Evolutionary conservation across 441 rosid genomes (phyloP).

Genomic region (Aleurites moluccanus): DNA sequence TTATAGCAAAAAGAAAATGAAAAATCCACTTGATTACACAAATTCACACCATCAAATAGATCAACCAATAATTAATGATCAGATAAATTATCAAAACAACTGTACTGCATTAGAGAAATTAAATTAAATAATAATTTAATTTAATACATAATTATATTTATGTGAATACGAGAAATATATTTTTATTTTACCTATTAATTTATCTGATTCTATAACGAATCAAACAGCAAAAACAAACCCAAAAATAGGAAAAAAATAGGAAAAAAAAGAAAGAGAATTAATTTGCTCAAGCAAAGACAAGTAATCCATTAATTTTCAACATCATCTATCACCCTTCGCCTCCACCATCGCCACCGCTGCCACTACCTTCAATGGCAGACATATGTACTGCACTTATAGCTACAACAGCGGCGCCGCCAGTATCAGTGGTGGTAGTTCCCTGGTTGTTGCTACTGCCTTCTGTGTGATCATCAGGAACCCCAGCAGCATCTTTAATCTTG

Average conservation of each 20-base stretch:
- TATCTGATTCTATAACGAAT: accelerated
- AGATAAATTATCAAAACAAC: too few relatives aligned
- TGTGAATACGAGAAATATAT: too few relatives aligned
- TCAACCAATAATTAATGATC: too few relatives aligned
- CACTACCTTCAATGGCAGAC: constrained; percentile 32
- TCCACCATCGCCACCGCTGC: constrained; percentile 21
- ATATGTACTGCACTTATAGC: constrained; percentile 15
- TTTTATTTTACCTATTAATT: too few relatives aligned
- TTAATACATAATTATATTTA: too few relatives aligned
- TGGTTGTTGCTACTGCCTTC: constrained; percentile 16
- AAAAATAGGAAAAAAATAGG: too few relatives aligned
- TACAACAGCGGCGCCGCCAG: constrained; percentile 22
- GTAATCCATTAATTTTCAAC: background rate
- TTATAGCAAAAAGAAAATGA: too few relatives aligned
- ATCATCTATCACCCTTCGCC: constrained; percentile 19
- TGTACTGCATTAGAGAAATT: too few relatives aligned
- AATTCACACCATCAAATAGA: too few relatives aligned
- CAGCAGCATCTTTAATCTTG: background rate
- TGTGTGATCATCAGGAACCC: constrained; percentile 5
- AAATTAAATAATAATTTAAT: too few relatives aligned
- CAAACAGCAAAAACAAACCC: background rate
- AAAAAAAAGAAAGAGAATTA: background rate
- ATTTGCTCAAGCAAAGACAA: background rate
- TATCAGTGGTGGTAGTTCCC: constrained; percentile 10
- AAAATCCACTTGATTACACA: too few relatives aligned